Evolutionary conservation across 2,329 filamentous ascomycete species (phyloP).

Genomic region (Lojkania enalia): DNA sequence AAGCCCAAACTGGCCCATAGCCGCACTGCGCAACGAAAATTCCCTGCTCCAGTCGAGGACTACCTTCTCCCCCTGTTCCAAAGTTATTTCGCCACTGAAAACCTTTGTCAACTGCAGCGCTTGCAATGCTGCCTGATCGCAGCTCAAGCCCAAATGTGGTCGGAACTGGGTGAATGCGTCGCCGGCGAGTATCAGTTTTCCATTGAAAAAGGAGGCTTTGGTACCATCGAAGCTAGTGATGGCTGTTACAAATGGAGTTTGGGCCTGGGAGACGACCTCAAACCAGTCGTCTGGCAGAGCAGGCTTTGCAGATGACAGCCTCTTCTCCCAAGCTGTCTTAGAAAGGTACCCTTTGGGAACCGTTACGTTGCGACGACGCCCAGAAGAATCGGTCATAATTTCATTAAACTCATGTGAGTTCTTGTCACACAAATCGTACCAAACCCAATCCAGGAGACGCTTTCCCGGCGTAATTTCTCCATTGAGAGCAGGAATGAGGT

Average conservation of each 20-base stretch:
- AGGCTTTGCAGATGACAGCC: conserved; percentile 26
- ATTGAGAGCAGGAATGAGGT: conserved; percentile 45
- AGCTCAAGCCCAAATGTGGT: conserved; percentile 49
- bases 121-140: conserved; percentile 49
- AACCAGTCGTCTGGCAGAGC: conserved; percentile 43
- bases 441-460: conserved; percentile 50
- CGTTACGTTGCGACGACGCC: conserved; percentile 43
- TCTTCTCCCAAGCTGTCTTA: conserved; percentile 39
- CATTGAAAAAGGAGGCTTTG: conserved; percentile 40
- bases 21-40: conserved; percentile 16
- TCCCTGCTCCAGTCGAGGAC: conserved; percentile 30
- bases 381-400: conserved; percentile 48
- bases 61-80: conserved; percentile 34
- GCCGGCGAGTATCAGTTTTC: conserved; percentile 49
- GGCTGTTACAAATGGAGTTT: conserved; percentile 48
- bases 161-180: conserved; percentile 50
- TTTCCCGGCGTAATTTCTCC: conserved; percentile 39
- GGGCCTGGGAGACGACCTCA: conserved; percentile 41
- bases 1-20: conserved; percentile 18
- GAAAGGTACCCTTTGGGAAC: conserved; percentile 44
- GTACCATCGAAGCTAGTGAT: conserved; percentile 46
- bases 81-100: conserved; percentile 36
- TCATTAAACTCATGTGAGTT: conserved; percentile 37
- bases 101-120: conserved; percentile 41
- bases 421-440: conserved; percentile 47